A percentile compares a stretch with the other conserved stretches of the same genome.
These are phyloP conservation scores for Aspergillus cavernicola DNA, from an alignment of 495 filamentous ascomycete genomes.

Conservation along the genomic window DNA sequence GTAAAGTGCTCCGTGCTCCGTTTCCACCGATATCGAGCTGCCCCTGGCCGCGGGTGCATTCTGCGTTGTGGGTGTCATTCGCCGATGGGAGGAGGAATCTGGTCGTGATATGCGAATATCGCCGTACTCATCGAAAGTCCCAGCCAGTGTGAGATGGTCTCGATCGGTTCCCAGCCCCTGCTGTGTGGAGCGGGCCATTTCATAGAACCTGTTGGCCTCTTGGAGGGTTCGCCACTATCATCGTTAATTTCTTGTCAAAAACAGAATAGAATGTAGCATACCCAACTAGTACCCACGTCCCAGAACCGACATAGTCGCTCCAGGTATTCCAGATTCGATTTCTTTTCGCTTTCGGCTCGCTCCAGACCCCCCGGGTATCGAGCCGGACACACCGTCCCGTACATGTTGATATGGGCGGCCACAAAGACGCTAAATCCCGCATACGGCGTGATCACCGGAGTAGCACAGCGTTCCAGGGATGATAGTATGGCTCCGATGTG, in stretches of 20 bases:
- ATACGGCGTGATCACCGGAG: constrained; percentile 42
- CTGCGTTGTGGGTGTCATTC: background rate
- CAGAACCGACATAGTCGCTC: constrained; percentile 37
- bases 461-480: constrained; percentile 33
- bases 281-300: constrained; percentile 42
- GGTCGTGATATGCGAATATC: constrained; percentile 31
- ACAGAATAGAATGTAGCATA: constrained; percentile 14
- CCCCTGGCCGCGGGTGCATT: background rate
- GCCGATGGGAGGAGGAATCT: background rate
- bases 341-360: constrained; percentile 37
- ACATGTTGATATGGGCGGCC: constrained; percentile 46
- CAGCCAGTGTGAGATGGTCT: constrained; percentile 33
- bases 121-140: constrained; percentile 42
- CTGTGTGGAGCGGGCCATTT: constrained; percentile 30
- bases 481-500: constrained; percentile 35
- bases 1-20: constrained; percentile 14
- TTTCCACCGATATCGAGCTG: background rate
- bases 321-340: constrained; percentile 34
- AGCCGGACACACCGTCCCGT: constrained; percentile 36
- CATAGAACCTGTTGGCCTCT: constrained; percentile 42
- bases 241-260: background rate
- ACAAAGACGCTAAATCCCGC: constrained; percentile 46
- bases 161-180: constrained; percentile 20
- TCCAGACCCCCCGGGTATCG: constrained; percentile 37
- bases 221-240: constrained; percentile 40